Conservation (phyloP, 345 rosid genomes). For the Rhizophora apiculata region DNA sequence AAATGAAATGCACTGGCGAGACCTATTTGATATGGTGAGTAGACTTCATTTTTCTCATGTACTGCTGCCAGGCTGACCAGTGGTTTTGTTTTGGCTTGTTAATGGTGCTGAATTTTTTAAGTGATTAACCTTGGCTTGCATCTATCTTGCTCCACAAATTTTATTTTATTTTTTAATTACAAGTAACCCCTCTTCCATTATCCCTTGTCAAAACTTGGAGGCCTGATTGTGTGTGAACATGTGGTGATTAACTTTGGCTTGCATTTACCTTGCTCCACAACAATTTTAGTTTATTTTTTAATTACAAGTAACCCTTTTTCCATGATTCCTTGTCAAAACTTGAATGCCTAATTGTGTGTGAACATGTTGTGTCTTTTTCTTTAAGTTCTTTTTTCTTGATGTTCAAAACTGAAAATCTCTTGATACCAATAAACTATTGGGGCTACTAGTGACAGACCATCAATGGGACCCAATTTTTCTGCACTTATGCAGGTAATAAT, state of each 20-base stretch:
- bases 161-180: too few species aligned
- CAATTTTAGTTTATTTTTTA: too few species aligned
- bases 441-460: constrained; percentile 5
- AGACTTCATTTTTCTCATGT: not conserved
- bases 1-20: constrained; percentile 90
- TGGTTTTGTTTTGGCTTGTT: not conserved
- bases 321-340: too few species aligned
- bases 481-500: constrained; percentile 63
- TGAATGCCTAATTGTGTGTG: too few species aligned
- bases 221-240: too few species aligned
- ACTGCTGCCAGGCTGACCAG: constrained; percentile 9
- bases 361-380: too few species aligned
- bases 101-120: not conserved
- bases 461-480: constrained; percentile 9
- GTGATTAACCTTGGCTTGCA: not conserved
- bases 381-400: too few species aligned
- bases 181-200: too few species aligned
- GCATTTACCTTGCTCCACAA: too few species aligned
- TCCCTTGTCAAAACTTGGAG: too few species aligned
- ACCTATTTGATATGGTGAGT: constrained; percentile 83
- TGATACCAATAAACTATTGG: not conserved
- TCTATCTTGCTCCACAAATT: too few species aligned
- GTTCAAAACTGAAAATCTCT: not conserved
- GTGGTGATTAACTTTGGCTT: not conserved
- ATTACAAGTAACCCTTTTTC: too few species aligned